A percentile compares a stretch with the other conserved stretches of the same genome.
Conservation (phyloP, 2,329 filamentous ascomycete genomes). For the Emergomyces africanus region DNA sequence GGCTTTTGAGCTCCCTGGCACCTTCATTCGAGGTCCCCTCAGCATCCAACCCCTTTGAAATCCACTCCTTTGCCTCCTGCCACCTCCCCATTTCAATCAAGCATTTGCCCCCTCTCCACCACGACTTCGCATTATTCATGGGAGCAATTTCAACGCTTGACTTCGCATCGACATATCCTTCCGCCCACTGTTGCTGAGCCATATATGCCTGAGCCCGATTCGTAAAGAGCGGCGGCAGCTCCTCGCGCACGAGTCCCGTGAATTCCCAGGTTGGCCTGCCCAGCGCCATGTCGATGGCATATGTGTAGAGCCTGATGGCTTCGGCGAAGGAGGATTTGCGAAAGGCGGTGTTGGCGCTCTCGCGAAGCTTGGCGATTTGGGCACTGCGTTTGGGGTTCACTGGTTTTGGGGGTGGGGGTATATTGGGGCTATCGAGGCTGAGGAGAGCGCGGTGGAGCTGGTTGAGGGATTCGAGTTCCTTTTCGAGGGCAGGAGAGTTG, state of each 20-base stretch:
- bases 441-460: slow-evolving; percentile 68
- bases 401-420: slow-evolving; percentile 76
- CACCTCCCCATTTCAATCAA: slow-evolving; percentile 80
- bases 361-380: slow-evolving; percentile 80
- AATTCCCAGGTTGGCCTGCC: slow-evolving; percentile 80
- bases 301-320: slow-evolving; percentile 66
- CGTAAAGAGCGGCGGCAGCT: slow-evolving; percentile 64
- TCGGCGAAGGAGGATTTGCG: slow-evolving; percentile 63
- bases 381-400: slow-evolving; percentile 87
- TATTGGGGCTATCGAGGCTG: slow-evolving; percentile 47
- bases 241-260: slow-evolving; percentile 67
- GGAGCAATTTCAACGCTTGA: slow-evolving; percentile 77
- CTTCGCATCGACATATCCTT: slow-evolving; percentile 78
- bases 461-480: slow-evolving; percentile 56
- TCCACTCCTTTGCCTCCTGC: slow-evolving; percentile 70
- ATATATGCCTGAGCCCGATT: slow-evolving; percentile 89
- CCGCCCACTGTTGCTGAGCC: slow-evolving; percentile 67
- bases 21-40: slow-evolving; percentile 49
- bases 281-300: slow-evolving; percentile 84
- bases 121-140: slow-evolving; percentile 81
- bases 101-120: slow-evolving; percentile 80
- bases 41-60: slow-evolving; percentile 65
- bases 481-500: slow-evolving; percentile 49
- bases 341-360: slow-evolving; percentile 71
- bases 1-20: slow-evolving; percentile 42